Evolutionary conservation across 352 stramenopile genomes (phyloP).

Genomic region (Phytopythium boreale): DNA sequence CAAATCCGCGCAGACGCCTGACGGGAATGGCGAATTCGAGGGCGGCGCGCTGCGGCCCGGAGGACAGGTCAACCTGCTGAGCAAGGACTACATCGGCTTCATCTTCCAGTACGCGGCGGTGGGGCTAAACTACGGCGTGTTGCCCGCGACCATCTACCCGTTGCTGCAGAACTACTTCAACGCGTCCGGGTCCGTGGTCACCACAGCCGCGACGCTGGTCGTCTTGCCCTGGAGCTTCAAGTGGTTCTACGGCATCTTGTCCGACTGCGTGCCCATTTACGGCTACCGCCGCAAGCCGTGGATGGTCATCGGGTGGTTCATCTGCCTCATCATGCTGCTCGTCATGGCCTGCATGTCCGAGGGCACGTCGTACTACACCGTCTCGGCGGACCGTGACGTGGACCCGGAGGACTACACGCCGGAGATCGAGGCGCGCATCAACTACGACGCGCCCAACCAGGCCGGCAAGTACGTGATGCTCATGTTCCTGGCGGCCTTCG

Average conservation of each 20-base stretch:
- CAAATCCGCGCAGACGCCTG: too few relatives aligned
- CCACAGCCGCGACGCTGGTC: slow-evolving; percentile 33
- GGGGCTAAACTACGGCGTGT: slow-evolving; percentile 33
- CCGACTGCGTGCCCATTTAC: too few relatives aligned
- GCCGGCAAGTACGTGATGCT: slow-evolving; percentile 26
- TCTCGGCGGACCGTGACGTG: slow-evolving; percentile 20
- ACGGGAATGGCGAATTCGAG: too few relatives aligned
- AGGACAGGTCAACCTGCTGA: too few relatives aligned
- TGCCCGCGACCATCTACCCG: slow-evolving; percentile 42
- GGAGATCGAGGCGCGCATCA: slow-evolving; percentile 23
- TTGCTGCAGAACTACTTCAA: slow-evolving; percentile 44
- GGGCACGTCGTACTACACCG: slow-evolving; percentile 42
- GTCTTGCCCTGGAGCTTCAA: slow-evolving; percentile 56
- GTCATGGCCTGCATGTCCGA: slow-evolving; percentile 34
- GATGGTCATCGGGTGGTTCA: slow-evolving; percentile 50
- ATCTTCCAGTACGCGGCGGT: too few relatives aligned
- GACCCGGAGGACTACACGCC: slow-evolving; percentile 25
- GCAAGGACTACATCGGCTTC: slow-evolving; percentile 34
- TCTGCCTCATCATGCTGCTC: slow-evolving; percentile 38
- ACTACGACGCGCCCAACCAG: slow-evolving; percentile 10
- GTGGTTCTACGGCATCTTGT: slow-evolving; percentile 46
- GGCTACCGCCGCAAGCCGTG: slow-evolving; percentile 49
- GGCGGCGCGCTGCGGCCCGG: too few relatives aligned
- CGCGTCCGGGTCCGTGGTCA: slow-evolving; percentile 35
- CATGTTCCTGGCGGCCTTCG: slow-evolving; percentile 40